These are phyloP conservation scores for Stagonosporopsis vannaccii DNA, from an alignment of 2,329 filamentous ascomycete genomes.

Conservation along the genomic window DNA sequence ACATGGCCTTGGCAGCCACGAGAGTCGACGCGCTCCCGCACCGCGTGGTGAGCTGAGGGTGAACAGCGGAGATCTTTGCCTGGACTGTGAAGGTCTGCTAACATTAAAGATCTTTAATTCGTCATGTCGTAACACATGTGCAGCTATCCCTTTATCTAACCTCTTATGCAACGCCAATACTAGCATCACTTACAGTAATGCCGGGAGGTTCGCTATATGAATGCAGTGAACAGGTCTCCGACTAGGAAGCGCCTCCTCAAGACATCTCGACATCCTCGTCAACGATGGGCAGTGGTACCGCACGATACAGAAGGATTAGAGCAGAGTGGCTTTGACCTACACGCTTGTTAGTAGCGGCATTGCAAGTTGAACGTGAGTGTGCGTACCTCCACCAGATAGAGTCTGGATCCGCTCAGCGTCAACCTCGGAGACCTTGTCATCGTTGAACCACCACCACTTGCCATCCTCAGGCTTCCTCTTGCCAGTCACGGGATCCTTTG, in stretches of 20 bases:
- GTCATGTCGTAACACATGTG: constrained; percentile 28
- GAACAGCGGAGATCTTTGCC: background rate
- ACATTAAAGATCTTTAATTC: constrained; percentile 23
- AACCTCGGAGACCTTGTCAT: constrained; percentile 95
- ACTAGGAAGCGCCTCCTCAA: constrained; percentile 17
- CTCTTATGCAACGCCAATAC: constrained; percentile 42
- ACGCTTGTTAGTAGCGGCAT: constrained; percentile 23
- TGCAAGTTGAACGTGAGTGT: constrained; percentile 4
- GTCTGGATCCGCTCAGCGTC: constrained; percentile 88
- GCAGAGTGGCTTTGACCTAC: constrained; percentile 78
- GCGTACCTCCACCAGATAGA: constrained; percentile 82
- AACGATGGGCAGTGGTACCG: constrained; percentile 71
- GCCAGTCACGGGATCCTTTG: constrained; percentile 75
- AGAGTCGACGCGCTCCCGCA: constrained; percentile 20
- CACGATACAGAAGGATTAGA: constrained; percentile 79
- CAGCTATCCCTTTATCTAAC: constrained; percentile 28
- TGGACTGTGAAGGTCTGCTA: background rate
- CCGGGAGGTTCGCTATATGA: constrained; percentile 16
- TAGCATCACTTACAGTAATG: constrained; percentile 21
- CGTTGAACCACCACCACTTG: constrained; percentile 99
- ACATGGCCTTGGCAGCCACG: constrained; percentile 16
- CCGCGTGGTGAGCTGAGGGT: constrained; percentile 32
- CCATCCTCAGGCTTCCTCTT: constrained; percentile 83
- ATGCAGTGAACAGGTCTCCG: constrained; percentile 5
- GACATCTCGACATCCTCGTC: constrained; percentile 54